Conservation (phyloP, 2,329 filamentous ascomycete genomes). For the Exophiala dermatitidis region DNA sequence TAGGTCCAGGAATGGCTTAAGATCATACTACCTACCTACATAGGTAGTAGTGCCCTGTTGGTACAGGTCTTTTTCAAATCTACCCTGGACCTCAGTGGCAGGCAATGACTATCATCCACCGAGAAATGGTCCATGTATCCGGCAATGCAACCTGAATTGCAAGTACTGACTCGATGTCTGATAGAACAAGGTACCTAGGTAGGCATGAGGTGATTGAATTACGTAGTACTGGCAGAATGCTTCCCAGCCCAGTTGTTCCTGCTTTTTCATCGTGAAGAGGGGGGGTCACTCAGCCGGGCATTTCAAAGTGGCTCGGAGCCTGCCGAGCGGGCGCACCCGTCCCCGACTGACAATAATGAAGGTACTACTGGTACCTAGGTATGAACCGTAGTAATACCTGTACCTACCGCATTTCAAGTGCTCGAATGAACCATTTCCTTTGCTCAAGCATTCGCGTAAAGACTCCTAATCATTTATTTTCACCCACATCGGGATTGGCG, state of each 20-base stretch:
- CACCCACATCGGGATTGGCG: not conserved
- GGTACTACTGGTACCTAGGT: not conserved
- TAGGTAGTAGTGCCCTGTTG: no score
- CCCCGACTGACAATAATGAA: not conserved
- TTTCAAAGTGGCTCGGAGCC: conserved; percentile 2
- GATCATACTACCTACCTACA: no score
- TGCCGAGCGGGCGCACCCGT: conserved; percentile 11
- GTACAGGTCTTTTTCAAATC: no score
- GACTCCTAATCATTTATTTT: not conserved
- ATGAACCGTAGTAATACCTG: not conserved
- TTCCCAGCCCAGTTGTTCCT: not conserved
- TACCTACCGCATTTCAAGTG: not conserved
- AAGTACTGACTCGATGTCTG: no score
- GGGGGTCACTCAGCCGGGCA: not conserved
- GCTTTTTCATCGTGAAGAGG: not conserved
- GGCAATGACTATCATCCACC: no score
- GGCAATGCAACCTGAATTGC: no score
- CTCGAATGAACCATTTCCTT: conserved; percentile 4
- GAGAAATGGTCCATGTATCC: no score
- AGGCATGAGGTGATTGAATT: no score
- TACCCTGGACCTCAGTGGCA: no score
- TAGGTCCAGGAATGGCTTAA: not conserved
- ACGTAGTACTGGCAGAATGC: no score
- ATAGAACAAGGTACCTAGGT: no score
- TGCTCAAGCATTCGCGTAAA: conserved; percentile 18